These are phyloP conservation scores for Metarhizium anisopliae DNA, from an alignment of 2,329 filamentous ascomycete genomes.

Conservation along the genomic window DNA sequence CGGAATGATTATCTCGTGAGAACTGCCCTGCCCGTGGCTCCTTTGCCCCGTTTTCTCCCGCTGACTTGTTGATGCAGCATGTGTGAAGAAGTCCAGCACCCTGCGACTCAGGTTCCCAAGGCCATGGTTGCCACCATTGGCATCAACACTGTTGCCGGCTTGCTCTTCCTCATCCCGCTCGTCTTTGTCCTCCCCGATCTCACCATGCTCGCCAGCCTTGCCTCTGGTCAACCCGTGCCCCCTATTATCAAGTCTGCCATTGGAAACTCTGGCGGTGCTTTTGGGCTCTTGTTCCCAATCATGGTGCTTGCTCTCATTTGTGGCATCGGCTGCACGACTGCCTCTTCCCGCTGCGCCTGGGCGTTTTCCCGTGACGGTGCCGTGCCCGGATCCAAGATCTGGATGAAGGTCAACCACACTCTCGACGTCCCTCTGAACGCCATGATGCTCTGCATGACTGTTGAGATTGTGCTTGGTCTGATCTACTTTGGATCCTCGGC, in stretches of 20 bases:
- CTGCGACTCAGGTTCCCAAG: constrained; percentile 59
- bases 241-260: constrained; percentile 54
- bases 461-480: constrained; percentile 54
- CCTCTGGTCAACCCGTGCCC: constrained; percentile 54
- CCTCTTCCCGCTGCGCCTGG: constrained; percentile 58
- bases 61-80: constrained; percentile 35
- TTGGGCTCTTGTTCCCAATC: constrained; percentile 54
- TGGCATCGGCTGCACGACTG: constrained; percentile 61
- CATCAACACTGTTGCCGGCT: constrained; percentile 57
- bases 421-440: constrained; percentile 60
- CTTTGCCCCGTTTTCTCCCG: background rate
- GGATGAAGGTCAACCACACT: constrained; percentile 51
- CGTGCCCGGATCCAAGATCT: constrained; percentile 52
- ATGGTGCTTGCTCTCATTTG: constrained; percentile 59
- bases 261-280: constrained; percentile 50
- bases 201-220: constrained; percentile 39
- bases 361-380: constrained; percentile 63
- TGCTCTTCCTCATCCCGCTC: constrained; percentile 60
- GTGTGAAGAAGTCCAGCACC: constrained; percentile 63
- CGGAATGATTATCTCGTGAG: constrained; percentile 71
- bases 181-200: constrained; percentile 62
- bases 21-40: constrained; percentile 10
- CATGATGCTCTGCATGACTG: constrained; percentile 61
- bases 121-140: constrained; percentile 61
- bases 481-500: constrained; percentile 62